Evolutionary conservation across 495 filamentous ascomycete genomes (phyloP).

Genomic region (Penicillium fimorum): DNA sequence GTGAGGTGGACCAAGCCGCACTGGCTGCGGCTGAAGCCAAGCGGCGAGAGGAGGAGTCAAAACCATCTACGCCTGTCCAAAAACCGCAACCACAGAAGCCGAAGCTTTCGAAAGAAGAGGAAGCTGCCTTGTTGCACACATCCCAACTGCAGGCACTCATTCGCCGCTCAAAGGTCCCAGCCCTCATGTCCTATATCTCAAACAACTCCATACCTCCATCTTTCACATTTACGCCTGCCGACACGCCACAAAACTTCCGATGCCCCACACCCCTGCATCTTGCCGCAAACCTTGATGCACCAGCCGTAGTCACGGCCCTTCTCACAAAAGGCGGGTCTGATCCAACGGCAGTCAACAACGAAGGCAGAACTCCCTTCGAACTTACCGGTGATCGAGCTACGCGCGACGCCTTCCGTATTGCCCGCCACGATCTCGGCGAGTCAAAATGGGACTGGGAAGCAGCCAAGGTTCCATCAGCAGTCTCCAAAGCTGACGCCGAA

Average conservation of each 20-base stretch:
- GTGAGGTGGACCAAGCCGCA: slow-evolving; percentile 62
- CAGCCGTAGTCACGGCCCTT: slow-evolving; percentile 71
- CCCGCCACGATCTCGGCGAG: slow-evolving; percentile 78
- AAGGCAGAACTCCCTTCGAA: slow-evolving; percentile 78
- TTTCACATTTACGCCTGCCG: slow-evolving; percentile 71
- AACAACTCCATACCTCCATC: slow-evolving; percentile 64
- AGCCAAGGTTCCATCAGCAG: slow-evolving; percentile 65
- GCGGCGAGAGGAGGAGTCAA: slow-evolving; percentile 30
- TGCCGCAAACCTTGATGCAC: slow-evolving; percentile 71
- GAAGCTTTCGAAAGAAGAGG: slow-evolving; percentile 72
- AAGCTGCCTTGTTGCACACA: slow-evolving; percentile 75
- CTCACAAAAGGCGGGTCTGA: slow-evolving; percentile 73
- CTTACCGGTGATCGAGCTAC: slow-evolving; percentile 83
- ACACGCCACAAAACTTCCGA: slow-evolving; percentile 70
- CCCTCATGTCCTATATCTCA: slow-evolving; percentile 77
- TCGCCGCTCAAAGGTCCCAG: slow-evolving; percentile 85
- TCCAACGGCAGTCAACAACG: slow-evolving; percentile 63
- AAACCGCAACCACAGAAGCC: slow-evolving; percentile 53
- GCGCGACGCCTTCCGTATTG: slow-evolving; percentile 88
- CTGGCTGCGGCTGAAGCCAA: slow-evolving; percentile 49
- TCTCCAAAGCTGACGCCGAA: slow-evolving; percentile 68
- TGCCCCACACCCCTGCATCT: slow-evolving; percentile 85
- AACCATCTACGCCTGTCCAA: slow-evolving; percentile 41
- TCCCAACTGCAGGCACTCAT: slow-evolving; percentile 84
- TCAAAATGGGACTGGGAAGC: slow-evolving; percentile 73